Base-by-base conservation (phyloP, 495 filamentous ascomycete species). In the Trichoderma orchidacearum region DNA sequence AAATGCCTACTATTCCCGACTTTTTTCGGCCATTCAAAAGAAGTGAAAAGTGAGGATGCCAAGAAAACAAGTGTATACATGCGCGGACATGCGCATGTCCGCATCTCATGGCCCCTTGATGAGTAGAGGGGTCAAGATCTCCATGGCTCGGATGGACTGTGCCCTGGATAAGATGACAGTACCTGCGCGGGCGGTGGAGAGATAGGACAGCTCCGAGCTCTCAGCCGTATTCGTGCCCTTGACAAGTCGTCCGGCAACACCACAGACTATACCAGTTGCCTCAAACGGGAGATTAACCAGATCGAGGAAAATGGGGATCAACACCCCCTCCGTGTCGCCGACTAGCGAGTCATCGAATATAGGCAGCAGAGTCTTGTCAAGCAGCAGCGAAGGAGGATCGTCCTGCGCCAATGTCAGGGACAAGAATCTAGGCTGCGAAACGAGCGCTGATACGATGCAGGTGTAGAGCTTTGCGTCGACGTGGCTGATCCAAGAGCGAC, bases 261-360 rank as follows among this genome's bases (percentile, higher is more conserved):
- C 91, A 61, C 89, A 95, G 32, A 96, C 89, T 55, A 96, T 95
- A 31, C 93, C 93, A 1, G 90, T 95, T 3, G 88, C 90, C 68
- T 96, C 91, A 23, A 90, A 76, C 1, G 91, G 89, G 3, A 97
- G 74, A 29, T 84, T 82, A 21, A 79, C 79, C 52, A 98, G 74
- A 61, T 96, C 90, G 2, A 98, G 78, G 59, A 87, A 92, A 59
- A 98, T 93, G 0, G 93, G 91, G 13, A 97, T 81, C 15, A 96
- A 79, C 30, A 82, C 79, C 52, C 89, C 85, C 51, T 89, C 85
- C 41, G 85, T 88, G 29, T 84, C 84, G 12, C 93, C 92, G 0
- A 94, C 79, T 1, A 97, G 75, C 5, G 85, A 75, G 60, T 85
- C 77, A 18, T 76, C 80, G 57, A 86, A 86, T 53, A 85, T 67